Evolutionary conservation across 768 basidiomycete genomes (phyloP).

Genomic region (Rhodotorula kratochvilovae): DNA sequence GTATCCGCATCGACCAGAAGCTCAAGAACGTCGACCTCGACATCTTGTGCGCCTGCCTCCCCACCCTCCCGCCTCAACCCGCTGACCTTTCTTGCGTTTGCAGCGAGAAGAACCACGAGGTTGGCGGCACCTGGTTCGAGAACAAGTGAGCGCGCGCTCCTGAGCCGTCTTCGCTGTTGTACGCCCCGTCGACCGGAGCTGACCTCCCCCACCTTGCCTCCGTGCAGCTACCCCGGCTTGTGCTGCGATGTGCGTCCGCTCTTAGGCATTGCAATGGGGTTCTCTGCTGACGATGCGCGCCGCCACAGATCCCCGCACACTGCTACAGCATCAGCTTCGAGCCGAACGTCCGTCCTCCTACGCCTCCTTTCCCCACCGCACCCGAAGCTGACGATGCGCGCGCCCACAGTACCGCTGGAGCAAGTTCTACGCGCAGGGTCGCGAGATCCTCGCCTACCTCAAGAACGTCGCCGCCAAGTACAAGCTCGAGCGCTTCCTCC

Average conservation of each 20-base stretch:
- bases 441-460: constrained; percentile 59
- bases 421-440: constrained; percentile 30
- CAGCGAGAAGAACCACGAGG: constrained; percentile 57
- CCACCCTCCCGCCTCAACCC: too few relatives aligned
- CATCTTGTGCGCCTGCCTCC: constrained; percentile 46
- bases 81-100: too few relatives aligned
- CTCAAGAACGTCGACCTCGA: constrained; percentile 55
- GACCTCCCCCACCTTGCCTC: not conserved
- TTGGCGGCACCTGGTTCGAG: constrained; percentile 60
- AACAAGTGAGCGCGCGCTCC: constrained; percentile 2
- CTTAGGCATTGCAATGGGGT: not conserved
- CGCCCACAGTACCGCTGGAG: constrained; percentile 26
- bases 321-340: constrained; percentile 35
- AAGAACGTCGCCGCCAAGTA: constrained; percentile 45
- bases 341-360: constrained; percentile 22
- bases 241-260: constrained; percentile 29
- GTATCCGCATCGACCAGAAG: constrained; percentile 58
- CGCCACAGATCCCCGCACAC: constrained; percentile 33
- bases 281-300: not conserved
- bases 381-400: not conserved
- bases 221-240: constrained; percentile 31
- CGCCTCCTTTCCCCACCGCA: not conserved
- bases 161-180: too few relatives aligned
- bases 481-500: constrained; percentile 37
- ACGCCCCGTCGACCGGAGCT: not conserved